Percentiles rank a stretch among this genome's conserved stretches.
phyloP scores from a whole-genome alignment of 1,284 basidiomycete genomes.

The Malassezia pachydermatis region DNA sequence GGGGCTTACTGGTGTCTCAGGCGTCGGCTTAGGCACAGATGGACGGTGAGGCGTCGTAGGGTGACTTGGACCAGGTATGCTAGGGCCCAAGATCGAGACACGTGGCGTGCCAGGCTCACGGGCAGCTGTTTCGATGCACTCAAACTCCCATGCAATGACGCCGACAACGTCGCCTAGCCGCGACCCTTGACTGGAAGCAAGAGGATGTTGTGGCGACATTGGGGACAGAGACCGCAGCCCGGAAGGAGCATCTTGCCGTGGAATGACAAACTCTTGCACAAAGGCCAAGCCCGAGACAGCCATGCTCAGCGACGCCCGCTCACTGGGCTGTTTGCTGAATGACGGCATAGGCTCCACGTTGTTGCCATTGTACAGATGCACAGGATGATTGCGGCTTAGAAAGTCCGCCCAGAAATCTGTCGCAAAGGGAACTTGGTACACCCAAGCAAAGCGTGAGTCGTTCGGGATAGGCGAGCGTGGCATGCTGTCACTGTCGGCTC shows the following conservation, averaged over 20 bases:
- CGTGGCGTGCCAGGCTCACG: constrained; percentile 32
- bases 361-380: constrained; percentile 30
- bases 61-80: neutral
- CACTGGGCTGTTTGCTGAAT: constrained; percentile 45
- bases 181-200: constrained; percentile 42
- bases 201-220: neutral
- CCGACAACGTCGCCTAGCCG: constrained; percentile 48
- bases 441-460: constrained; percentile 27
- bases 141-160: constrained; percentile 49
- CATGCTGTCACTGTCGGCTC: constrained; percentile 15
- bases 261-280: constrained; percentile 49
- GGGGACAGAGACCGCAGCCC: neutral
- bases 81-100: constrained; percentile 23
- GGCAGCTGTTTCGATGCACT: constrained; percentile 40
- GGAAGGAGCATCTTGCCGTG: constrained; percentile 18
- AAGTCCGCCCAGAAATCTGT: constrained; percentile 48
- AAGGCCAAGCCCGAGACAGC: constrained; percentile 46
- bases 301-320: constrained; percentile 44
- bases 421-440: constrained; percentile 46
- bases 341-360: constrained; percentile 23
- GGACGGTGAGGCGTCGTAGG: neutral
- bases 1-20: neutral
- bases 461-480: neutral
- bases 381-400: constrained; percentile 44
- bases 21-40: neutral